Conservation (phyloP, 1,139 yeast species). For the Ogataea hybrid region DNA sequence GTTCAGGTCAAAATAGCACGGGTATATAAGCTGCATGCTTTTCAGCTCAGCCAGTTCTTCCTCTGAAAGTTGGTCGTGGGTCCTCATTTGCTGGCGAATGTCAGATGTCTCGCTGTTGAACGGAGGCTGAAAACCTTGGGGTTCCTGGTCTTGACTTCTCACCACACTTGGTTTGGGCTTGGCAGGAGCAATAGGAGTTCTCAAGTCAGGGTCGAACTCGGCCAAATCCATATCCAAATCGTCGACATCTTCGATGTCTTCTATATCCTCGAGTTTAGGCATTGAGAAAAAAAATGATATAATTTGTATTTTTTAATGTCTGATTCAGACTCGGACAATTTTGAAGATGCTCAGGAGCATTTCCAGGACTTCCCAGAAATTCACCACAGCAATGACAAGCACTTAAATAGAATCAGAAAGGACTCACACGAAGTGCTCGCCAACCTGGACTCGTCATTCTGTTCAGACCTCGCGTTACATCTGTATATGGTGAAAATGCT, state of each 20-base stretch:
- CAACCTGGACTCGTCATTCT: slow-evolving; percentile 42
- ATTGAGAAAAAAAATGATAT: slow-evolving; percentile 32
- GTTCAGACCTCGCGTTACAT: slow-evolving; percentile 51
- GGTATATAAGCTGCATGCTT: slow-evolving; percentile 73
- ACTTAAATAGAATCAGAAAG: background rate
- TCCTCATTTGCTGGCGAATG: slow-evolving; percentile 4
- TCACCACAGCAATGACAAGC: background rate
- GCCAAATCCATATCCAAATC: slow-evolving; percentile 92
- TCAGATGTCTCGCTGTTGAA: background rate
- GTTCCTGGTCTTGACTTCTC: slow-evolving; percentile 60
- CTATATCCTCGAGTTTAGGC: slow-evolving; percentile 82
- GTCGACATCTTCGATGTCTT: slow-evolving; percentile 81
- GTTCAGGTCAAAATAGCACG: slow-evolving; percentile 84
- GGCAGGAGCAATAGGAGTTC: slow-evolving; percentile 68
- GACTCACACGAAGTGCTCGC: slow-evolving; percentile 37
- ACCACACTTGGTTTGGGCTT: slow-evolving; percentile 56
- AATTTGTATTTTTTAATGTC: slow-evolving; percentile 4
- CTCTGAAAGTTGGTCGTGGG: slow-evolving; percentile 33
- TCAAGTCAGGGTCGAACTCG: slow-evolving; percentile 75
- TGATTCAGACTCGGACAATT: slow-evolving; percentile 11
- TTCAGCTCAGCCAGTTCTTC: slow-evolving; percentile 62
- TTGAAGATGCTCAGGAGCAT: slow-evolving; percentile 13
- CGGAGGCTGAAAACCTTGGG: slow-evolving; percentile 23
- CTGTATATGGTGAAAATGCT: slow-evolving; percentile 46
- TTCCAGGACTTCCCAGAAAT: background rate